Base-by-base conservation (phyloP, 2,329 filamentous ascomycete genomes). In the Chaetomium olivaceum region DNA sequence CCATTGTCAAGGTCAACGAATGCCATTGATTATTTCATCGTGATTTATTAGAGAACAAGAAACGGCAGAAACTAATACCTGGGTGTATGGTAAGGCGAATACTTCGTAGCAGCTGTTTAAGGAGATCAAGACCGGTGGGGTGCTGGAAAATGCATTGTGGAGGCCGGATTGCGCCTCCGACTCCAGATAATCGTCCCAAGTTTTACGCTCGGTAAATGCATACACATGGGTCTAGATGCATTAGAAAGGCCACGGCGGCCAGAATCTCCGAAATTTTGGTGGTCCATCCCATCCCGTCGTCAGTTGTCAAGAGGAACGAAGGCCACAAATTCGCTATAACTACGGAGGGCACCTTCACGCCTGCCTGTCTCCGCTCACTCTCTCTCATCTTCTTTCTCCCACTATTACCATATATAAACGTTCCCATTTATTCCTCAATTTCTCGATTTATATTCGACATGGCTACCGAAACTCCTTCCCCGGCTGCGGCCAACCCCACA, bases 401-500 rank as follows among this genome's bases (percentile, higher is more conserved):
- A 43, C 16, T 5, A 36, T n/a, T 46, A 12, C 9, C 33, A 29
- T 58, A 58, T 4, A 36, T 27, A 7, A 27, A 39, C 39, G 39
- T 7, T 16, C 12, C 33, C 33, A 57, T 14, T 36, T 25, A 14
- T 16, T n/a, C 11, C 14, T 57, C 33, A 57, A 43, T 27, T 51
- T 14, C 21, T 43, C 39, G 4, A 43, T 43, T 43, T 19, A 14
- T 29, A 21, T 48, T 23, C 14, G 9, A n/a, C 29, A 61, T 61
- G 58, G 29, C 58, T 4, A 54, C 58, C 6, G 58, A 43, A 33
- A 48, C 56, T 55, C 61, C 58, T 46, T 63, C n/a, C 61, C 69
- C 71, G 51, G 56, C 65, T 19, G 68, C 77, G 55, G 77, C 81
- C 67, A 76, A 82, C 57, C 77, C 83, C 63, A 76, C 82, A 12